These are phyloP conservation scores for Groenewaldozyma auringiensis DNA, from an alignment of 1,139 yeast genomes.

Conservation along the genomic window DNA sequence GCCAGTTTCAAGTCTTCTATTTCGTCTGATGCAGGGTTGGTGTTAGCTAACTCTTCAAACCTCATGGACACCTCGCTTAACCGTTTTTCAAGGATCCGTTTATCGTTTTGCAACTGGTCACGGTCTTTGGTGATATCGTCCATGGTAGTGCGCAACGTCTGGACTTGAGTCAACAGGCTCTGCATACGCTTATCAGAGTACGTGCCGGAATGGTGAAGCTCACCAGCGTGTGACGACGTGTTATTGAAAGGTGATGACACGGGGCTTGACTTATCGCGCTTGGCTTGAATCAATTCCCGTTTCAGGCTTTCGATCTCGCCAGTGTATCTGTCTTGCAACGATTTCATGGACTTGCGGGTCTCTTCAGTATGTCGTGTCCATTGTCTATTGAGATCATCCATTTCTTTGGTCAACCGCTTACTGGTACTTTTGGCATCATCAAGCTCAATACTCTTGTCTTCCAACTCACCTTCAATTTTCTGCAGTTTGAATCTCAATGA, in stretches of 20 bases:
- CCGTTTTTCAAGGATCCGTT: conserved; percentile 31
- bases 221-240: background rate
- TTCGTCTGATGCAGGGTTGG: conserved; percentile 10
- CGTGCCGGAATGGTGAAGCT: background rate
- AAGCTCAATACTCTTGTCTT: conserved; percentile 52
- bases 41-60: conserved; percentile 24
- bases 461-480: conserved; percentile 50
- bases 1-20: conserved; percentile 18
- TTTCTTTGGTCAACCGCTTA: conserved; percentile 41
- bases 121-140: conserved; percentile 33
- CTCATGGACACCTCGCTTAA: conserved; percentile 26
- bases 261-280: conserved; percentile 13
- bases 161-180: conserved; percentile 29
- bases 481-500: conserved; percentile 49
- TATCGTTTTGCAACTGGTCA: conserved; percentile 32
- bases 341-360: conserved; percentile 22
- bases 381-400: conserved; percentile 29
- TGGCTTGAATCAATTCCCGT: conserved; percentile 49
- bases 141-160: conserved; percentile 29
- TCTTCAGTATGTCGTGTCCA: conserved; percentile 22
- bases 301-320: conserved; percentile 55
- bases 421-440: conserved; percentile 44
- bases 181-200: conserved; percentile 29
- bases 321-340: conserved; percentile 37
- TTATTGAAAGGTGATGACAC: background rate